phyloP scores from a whole-genome alignment of 768 basidiomycete genomes.

The Tricholoma sp. region DNA sequence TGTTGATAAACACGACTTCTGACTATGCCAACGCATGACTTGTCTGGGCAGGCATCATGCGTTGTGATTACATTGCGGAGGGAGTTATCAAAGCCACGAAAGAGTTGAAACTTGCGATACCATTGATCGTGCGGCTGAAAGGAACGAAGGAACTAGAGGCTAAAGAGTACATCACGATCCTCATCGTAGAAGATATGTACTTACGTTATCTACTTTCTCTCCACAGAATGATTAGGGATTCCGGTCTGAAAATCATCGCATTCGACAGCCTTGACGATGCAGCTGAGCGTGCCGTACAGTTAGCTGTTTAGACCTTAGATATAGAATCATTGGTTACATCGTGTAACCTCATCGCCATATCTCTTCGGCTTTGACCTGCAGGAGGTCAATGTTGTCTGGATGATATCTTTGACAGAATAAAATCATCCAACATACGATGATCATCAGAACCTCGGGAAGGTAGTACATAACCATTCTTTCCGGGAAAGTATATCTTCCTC shows the following conservation, averaged over 20 bases:
- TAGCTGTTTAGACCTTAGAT: conserved; percentile 45
- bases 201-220: conserved; percentile 7
- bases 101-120: conserved; percentile 80
- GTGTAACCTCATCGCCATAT: too few relatives aligned
- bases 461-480: too few relatives aligned
- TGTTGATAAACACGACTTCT: conserved; percentile 10
- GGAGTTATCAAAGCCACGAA: conserved; percentile 98
- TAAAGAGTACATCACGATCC: conserved; percentile 63
- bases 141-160: conserved; percentile 97
- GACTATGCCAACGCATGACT: not conserved
- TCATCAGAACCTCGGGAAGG: too few relatives aligned
- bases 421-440: too few relatives aligned
- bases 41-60: conserved; percentile 75
- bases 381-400: too few relatives aligned
- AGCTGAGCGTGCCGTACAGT: conserved; percentile 70
- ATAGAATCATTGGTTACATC: conserved; percentile 3
- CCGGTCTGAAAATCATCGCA: conserved; percentile 88
- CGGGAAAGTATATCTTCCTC: too few relatives aligned
- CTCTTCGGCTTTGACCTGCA: too few relatives aligned
- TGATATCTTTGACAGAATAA: too few relatives aligned
- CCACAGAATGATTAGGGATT: conserved; percentile 84
- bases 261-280: conserved; percentile 94
- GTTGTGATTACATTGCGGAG: conserved; percentile 97
- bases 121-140: conserved; percentile 90
- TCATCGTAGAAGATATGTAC: conserved; percentile 3